phyloP scores from a whole-genome alignment of 2,329 filamentous ascomycete genomes.

The Fusarium tanahbumbuense region DNA sequence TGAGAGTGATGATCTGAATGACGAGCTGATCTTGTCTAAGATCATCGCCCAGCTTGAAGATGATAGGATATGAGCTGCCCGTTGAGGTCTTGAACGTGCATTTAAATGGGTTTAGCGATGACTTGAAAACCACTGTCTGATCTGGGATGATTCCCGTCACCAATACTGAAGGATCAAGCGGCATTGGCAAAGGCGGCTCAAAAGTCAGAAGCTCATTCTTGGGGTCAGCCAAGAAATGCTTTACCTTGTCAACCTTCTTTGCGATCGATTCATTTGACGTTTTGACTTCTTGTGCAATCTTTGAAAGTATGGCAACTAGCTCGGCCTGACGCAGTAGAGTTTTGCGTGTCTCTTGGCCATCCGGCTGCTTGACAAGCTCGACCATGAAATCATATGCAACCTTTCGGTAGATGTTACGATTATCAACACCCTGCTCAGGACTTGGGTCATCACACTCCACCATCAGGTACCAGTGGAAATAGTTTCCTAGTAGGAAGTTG shows the following conservation, averaged over 20 bases:
- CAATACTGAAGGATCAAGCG: conserved; percentile 84
- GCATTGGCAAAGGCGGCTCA: conserved; percentile 87
- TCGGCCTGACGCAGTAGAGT: conserved; percentile 88
- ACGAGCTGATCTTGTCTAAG: conserved; percentile 96
- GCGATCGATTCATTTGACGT: conserved; percentile 80
- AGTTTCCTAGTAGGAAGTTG: conserved; percentile 92
- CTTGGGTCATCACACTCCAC: conserved; percentile 93
- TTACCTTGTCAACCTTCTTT: conserved; percentile 85
- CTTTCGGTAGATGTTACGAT: conserved; percentile 88
- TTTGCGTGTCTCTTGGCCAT: conserved; percentile 78
- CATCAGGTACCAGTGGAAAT: conserved; percentile 98
- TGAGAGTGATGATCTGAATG: conserved; percentile 95
- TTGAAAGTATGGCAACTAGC: conserved; percentile 85
- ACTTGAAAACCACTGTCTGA: conserved; percentile 94
- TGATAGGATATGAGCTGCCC: conserved; percentile 85
- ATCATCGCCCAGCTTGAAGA: conserved; percentile 98
- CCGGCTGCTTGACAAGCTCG: conserved; percentile 78
- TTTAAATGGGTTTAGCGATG: conserved; percentile 89
- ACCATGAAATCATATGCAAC: conserved; percentile 97
- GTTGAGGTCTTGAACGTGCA: conserved; percentile 87
- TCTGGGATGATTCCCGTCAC: conserved; percentile 85
- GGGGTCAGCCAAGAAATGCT: conserved; percentile 84
- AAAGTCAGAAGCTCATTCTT: conserved; percentile 89
- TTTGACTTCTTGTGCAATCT: conserved; percentile 89
- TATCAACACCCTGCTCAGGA: conserved; percentile 77